phyloP scores from a whole-genome alignment of 352 stramenopile species.

The Globisporangium emineosum region DNA sequence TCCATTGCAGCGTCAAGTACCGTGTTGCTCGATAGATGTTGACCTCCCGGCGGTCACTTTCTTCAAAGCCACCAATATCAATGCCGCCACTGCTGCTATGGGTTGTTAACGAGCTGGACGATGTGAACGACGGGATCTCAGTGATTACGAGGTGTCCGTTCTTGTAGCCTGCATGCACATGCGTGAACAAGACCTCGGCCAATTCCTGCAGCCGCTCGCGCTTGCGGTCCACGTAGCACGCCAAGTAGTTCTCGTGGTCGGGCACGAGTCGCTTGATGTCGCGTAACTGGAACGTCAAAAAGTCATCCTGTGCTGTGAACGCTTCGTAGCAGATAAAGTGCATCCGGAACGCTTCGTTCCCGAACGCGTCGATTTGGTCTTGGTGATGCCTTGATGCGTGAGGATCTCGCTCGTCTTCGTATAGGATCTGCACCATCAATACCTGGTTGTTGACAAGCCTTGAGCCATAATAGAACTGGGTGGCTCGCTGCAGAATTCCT shows the following conservation, averaged over 20 bases:
- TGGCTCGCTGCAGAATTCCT: conserved; percentile 48
- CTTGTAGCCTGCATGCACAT: conserved; percentile 63
- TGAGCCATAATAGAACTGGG: conserved; percentile 38
- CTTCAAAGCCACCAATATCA: conserved; percentile 8
- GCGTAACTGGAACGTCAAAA: conserved; percentile 44
- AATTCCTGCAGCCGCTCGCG: conserved; percentile 39
- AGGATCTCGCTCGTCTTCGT: conserved; percentile 34
- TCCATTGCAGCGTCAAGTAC: conserved; percentile 20
- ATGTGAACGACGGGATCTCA: conserved; percentile 20
- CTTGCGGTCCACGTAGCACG: conserved; percentile 22
- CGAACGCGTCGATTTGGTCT: conserved; percentile 14
- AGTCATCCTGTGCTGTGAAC: conserved; percentile 40
- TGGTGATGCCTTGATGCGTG: not conserved
- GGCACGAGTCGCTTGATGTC: conserved; percentile 42
- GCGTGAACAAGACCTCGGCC: conserved; percentile 38
- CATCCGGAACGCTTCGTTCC: conserved; percentile 38
- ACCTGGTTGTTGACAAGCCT: conserved; percentile 37
- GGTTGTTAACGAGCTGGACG: not conserved
- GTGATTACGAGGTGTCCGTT: conserved; percentile 61
- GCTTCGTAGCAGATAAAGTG: conserved; percentile 54
- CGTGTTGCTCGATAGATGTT: conserved; percentile 51
- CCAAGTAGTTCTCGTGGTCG: conserved; percentile 37
- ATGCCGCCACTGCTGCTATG: not conserved
- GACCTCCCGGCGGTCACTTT: conserved; percentile 26
- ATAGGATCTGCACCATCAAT: conserved; percentile 59